Conservation (phyloP, 108 stramenopile species). For the Cyclotella atomus region DNA sequence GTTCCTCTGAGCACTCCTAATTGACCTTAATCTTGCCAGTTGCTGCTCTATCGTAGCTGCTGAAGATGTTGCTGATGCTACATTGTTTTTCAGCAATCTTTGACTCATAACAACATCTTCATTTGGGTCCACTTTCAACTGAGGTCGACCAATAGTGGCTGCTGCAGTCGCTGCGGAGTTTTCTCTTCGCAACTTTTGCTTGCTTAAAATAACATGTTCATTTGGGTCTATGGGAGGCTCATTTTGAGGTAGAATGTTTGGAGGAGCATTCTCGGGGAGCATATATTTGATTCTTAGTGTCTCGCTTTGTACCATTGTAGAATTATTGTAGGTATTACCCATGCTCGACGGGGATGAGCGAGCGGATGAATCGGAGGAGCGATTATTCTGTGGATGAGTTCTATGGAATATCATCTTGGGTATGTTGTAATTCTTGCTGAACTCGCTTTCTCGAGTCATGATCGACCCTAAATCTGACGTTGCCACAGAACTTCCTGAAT, state of each 20-base stretch:
- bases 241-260: background rate
- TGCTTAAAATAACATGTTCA: background rate
- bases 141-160: background rate
- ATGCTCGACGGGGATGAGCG: constrained; percentile 19
- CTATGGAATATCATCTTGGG: constrained; percentile 17
- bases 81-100: background rate
- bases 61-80: background rate
- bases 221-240: background rate
- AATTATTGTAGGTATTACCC: constrained; percentile 7
- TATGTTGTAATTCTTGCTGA: background rate
- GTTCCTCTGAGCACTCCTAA: background rate
- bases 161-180: background rate
- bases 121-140: background rate
- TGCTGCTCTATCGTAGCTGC: background rate
- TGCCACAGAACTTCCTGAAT: constrained; percentile 13
- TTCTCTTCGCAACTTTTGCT: background rate
- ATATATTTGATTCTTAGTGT: background rate
- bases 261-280: background rate
- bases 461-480: constrained; percentile 24
- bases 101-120: constrained; percentile 1
- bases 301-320: background rate
- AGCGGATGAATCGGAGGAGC: background rate
- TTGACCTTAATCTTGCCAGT: background rate
- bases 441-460: constrained; percentile 8
- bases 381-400: constrained; percentile 12